phyloP scores from a whole-genome alignment of 2,329 filamentous ascomycete species.

The Gaeumannomyces tritici region DNA sequence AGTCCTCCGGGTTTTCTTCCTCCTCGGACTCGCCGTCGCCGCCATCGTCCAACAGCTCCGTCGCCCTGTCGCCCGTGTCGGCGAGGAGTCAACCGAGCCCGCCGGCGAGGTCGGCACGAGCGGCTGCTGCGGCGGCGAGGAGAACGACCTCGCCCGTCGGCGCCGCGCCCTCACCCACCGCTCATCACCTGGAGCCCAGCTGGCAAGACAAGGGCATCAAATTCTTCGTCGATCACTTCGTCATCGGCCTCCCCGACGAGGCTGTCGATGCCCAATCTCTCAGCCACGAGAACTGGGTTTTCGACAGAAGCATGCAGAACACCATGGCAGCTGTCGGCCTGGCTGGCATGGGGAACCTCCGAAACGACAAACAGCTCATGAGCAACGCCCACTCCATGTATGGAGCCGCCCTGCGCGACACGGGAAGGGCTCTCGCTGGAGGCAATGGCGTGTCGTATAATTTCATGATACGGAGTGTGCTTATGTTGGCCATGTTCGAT shows the following conservation, averaged over 20 bases:
- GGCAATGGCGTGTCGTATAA: constrained; percentile 24
- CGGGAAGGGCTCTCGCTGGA: constrained; percentile 28
- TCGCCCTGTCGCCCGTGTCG: background rate
- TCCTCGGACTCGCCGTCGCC: constrained; percentile 15
- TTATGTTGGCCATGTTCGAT: constrained; percentile 53
- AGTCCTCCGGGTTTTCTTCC: background rate
- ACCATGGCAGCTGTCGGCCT: constrained; percentile 49
- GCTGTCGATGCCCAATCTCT: constrained; percentile 28
- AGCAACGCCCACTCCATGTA: constrained; percentile 42
- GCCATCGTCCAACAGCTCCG: constrained; percentile 11
- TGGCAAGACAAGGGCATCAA: constrained; percentile 36
- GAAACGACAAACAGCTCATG: constrained; percentile 33
- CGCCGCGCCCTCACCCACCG: constrained; percentile 5
- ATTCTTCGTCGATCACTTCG: constrained; percentile 41
- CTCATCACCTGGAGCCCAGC: constrained; percentile 26
- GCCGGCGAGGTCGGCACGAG: background rate
- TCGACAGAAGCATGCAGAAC: constrained; percentile 29
- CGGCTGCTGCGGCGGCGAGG: background rate
- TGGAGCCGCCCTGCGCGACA: constrained; percentile 39
- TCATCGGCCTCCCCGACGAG: constrained; percentile 41
- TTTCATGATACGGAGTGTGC: constrained; percentile 39
- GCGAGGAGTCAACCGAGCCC: background rate
- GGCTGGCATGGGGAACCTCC: constrained; percentile 46
- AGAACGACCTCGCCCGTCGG: constrained; percentile 6
- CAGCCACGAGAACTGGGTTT: constrained; percentile 23